These are phyloP conservation scores for Priceomyces fermenticarens DNA, from an alignment of 805 yeast species.

Conservation along the genomic window DNA sequence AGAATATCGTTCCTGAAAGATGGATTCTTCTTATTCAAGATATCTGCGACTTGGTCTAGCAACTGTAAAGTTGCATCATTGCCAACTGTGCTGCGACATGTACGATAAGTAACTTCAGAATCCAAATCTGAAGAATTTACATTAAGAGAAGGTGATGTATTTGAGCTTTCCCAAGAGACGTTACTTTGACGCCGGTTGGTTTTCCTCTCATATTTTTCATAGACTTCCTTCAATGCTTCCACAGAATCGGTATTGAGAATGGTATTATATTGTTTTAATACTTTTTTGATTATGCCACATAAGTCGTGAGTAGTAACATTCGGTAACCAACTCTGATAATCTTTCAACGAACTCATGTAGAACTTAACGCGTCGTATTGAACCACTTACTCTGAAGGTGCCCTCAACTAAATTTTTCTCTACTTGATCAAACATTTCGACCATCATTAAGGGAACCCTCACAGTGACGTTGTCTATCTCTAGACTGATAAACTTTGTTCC, in stretches of 20 bases:
- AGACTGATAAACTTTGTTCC: background rate
- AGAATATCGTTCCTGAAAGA: slow-evolving; percentile 14
- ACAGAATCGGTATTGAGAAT: slow-evolving; percentile 5
- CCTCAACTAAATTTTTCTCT: slow-evolving; percentile 18
- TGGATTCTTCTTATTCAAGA: slow-evolving; percentile 8
- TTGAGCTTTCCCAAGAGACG: background rate
- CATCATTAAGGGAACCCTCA: slow-evolving; percentile 18
- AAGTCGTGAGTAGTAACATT: slow-evolving; percentile 22
- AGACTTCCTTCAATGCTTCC: slow-evolving; percentile 3
- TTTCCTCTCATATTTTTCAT: slow-evolving; percentile 1
- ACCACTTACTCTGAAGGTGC: slow-evolving; percentile 31
- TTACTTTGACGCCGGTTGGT: background rate
- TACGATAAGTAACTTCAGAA: slow-evolving; percentile 9
- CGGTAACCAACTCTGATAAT: slow-evolving; percentile 17
- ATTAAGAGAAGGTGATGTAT: background rate
- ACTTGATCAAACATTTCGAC: slow-evolving; percentile 19
- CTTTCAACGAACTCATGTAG: slow-evolving; percentile 12
- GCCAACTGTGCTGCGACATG: slow-evolving; percentile 5
- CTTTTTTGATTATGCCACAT: slow-evolving; percentile 24
- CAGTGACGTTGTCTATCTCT: slow-evolving; percentile 1
- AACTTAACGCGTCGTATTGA: slow-evolving; percentile 23
- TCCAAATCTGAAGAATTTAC: slow-evolving; percentile 6
- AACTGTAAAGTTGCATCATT: slow-evolving; percentile 3
- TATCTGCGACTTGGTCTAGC: slow-evolving; percentile 1
- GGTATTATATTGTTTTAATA: slow-evolving; percentile 13